Conservation (phyloP, 345 rosid genomes). For the Salix dunnii region DNA sequence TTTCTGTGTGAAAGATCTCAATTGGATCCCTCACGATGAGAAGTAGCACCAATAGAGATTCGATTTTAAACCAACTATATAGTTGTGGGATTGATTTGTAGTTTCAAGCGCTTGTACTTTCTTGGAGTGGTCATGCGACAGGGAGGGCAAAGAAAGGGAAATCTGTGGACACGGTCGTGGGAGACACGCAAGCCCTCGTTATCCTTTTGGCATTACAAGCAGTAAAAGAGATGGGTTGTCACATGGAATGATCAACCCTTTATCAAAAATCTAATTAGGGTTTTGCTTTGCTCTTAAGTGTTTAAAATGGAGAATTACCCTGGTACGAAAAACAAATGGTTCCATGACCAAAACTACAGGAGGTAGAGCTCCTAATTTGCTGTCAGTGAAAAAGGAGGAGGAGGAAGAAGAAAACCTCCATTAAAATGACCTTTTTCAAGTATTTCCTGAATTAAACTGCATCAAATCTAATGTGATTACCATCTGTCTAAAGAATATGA, state of each 20-base stretch:
- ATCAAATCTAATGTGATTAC: neutral
- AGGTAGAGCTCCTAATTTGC: neutral
- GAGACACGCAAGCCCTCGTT: conserved; percentile 12
- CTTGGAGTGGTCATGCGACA: neutral
- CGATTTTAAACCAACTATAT: no score
- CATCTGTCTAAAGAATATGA: neutral
- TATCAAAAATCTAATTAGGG: neutral
- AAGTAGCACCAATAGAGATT: no score
- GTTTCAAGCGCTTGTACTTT: neutral
- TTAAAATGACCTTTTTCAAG: neutral
- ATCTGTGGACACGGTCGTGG: neutral
- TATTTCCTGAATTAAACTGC: neutral
- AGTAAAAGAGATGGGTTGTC: neutral
- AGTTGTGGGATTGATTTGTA: neutral
- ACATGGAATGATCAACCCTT: neutral
- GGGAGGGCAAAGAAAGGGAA: neutral
- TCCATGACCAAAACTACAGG: neutral
- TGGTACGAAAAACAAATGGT: neutral
- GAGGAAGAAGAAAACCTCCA: neutral
- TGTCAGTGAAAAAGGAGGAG: neutral
- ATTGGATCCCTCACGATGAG: neutral
- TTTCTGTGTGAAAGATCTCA: neutral
- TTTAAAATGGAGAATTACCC: neutral
- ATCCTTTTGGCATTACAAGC: neutral
- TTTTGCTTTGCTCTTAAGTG: neutral